phyloP scores from a whole-genome alignment of 345 rosid species.

The Populus pruinosa region DNA sequence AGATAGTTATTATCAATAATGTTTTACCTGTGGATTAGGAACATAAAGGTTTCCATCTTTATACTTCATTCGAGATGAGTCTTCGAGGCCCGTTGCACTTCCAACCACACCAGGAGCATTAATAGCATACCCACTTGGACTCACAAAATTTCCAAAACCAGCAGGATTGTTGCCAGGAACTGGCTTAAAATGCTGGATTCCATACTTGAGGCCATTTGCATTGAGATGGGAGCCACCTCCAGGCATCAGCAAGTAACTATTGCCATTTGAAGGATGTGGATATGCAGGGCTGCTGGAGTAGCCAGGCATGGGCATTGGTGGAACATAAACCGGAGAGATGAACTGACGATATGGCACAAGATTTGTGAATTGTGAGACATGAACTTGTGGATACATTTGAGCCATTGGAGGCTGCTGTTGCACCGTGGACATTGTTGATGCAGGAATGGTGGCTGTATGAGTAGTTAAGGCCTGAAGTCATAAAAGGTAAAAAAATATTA shows the following conservation, averaged over 20 bases:
- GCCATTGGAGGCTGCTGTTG: constrained; percentile 68
- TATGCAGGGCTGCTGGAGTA: constrained; percentile 75
- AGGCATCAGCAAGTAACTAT: constrained; percentile 79
- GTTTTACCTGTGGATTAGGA: constrained; percentile 78
- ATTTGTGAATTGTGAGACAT: constrained; percentile 69
- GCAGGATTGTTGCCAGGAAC: constrained; percentile 60
- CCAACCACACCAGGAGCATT: constrained; percentile 79
- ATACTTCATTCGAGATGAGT: constrained; percentile 77
- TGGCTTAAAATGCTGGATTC: constrained; percentile 80
- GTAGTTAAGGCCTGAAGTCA: constrained; percentile 44
- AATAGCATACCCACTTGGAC: constrained; percentile 60
- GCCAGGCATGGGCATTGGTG: constrained; percentile 87
- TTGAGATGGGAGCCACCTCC: constrained; percentile 73
- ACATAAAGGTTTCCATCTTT: constrained; percentile 76
- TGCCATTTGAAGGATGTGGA: constrained; percentile 85
- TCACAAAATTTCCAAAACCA: constrained; percentile 54
- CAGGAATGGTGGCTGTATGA: constrained; percentile 43
- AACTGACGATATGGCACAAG: constrained; percentile 88
- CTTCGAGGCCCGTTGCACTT: constrained; percentile 70
- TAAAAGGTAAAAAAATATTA: constrained; percentile 4
- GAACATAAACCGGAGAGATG: constrained; percentile 74
- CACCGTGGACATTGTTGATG: constrained; percentile 58
- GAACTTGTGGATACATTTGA: constrained; percentile 91
- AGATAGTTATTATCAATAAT: not conserved
- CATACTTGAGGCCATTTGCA: constrained; percentile 76